A percentile compares a stretch with the other conserved stretches of the same genome.
Conservation (phyloP, 2,329 filamentous ascomycete species). For the Diplodia intermedia region DNA sequence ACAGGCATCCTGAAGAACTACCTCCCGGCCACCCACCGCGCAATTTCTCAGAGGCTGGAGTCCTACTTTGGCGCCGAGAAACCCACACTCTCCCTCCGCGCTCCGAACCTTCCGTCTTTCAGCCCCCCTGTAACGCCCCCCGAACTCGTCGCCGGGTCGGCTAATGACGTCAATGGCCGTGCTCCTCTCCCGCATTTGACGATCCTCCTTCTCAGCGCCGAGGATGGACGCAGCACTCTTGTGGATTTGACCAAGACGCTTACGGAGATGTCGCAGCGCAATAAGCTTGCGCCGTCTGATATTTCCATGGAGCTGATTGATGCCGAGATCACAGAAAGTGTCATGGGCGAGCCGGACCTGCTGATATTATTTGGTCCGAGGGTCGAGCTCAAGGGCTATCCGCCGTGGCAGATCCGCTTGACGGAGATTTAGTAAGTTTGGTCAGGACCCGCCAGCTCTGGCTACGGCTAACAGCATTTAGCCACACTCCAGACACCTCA, state of each 20-base stretch:
- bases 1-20: slow-evolving; percentile 87
- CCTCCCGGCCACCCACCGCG: slow-evolving; percentile 81
- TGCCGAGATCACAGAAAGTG: slow-evolving; percentile 77
- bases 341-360: slow-evolving; percentile 89
- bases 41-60: slow-evolving; percentile 78
- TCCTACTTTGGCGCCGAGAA: slow-evolving; percentile 81
- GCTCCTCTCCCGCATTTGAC: slow-evolving; percentile 55
- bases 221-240: slow-evolving; percentile 90
- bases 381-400: slow-evolving; percentile 87
- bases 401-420: slow-evolving; percentile 92
- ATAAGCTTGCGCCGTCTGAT: slow-evolving; percentile 80
- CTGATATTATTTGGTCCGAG: slow-evolving; percentile 85
- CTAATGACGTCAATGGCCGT: slow-evolving; percentile 44
- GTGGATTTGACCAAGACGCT: slow-evolving; percentile 95
- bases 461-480: slow-evolving; percentile 33
- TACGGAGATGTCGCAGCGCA: slow-evolving; percentile 90
- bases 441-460: not conserved
- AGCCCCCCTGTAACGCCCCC: slow-evolving; percentile 54
- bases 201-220: slow-evolving; percentile 81
- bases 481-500: slow-evolving; percentile 71
- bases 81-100: slow-evolving; percentile 74
- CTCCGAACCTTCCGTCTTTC: slow-evolving; percentile 72
- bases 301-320: slow-evolving; percentile 88
- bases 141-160: slow-evolving; percentile 46
- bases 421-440: slow-evolving; percentile 84